A percentile compares a stretch with the other conserved stretches of the same genome.
Evolutionary conservation across 164 flowering plant genomes (phyloP).

Genomic region (Berberis vulgaris): DNA sequence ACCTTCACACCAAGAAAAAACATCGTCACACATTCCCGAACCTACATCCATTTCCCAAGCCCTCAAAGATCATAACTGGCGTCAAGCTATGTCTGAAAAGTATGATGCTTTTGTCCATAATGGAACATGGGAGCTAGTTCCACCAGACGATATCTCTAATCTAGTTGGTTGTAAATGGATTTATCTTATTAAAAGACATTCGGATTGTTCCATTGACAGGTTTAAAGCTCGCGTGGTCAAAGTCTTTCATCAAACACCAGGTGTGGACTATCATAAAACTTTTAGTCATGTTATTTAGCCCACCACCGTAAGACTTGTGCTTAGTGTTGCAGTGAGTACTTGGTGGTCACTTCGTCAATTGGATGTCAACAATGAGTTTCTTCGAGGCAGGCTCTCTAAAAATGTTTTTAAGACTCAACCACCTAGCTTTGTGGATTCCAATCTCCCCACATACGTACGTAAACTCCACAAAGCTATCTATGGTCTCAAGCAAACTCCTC

Average conservation of each 20-base stretch:
- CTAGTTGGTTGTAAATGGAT: slow-evolving; percentile 1
- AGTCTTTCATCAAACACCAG: background rate
- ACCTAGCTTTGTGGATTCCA: too few species aligned
- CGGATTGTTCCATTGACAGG: background rate
- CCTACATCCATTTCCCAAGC: background rate
- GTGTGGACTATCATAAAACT: background rate
- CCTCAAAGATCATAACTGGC: background rate
- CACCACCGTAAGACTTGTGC: background rate
- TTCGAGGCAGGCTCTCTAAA: background rate
- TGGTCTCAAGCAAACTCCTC: too few species aligned
- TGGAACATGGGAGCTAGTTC: too few species aligned
- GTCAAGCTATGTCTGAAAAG: too few species aligned
- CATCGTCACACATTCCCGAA: background rate
- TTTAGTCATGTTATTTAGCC: background rate
- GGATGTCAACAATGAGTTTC: background rate
- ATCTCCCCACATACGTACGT: too few species aligned
- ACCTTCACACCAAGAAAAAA: background rate
- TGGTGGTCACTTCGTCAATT: background rate
- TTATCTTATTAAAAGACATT: background rate
- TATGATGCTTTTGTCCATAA: too few species aligned
- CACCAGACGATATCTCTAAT: background rate
- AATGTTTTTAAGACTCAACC: background rate
- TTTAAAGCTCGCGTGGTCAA: background rate
- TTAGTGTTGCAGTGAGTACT: background rate
- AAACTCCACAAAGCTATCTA: too few species aligned